These are phyloP conservation scores for Calocybe cyanea DNA, from an alignment of 768 basidiomycete genomes.

Conservation along the genomic window DNA sequence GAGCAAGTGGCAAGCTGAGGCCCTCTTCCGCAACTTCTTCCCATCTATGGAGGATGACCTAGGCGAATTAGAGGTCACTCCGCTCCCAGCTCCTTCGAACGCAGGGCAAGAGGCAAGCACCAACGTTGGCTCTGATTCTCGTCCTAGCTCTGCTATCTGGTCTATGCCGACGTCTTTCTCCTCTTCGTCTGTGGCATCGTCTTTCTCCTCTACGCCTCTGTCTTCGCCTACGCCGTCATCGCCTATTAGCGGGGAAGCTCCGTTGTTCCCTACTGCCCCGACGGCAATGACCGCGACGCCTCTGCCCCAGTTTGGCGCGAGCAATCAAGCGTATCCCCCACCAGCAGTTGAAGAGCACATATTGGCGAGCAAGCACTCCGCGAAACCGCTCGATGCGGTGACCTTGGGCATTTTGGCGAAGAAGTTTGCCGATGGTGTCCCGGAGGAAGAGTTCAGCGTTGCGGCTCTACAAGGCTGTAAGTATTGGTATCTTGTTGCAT, in stretches of 20 bases:
- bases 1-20: slow-evolving; percentile 80
- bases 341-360: slow-evolving; percentile 63
- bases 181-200: slow-evolving; percentile 19
- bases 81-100: slow-evolving; percentile 7
- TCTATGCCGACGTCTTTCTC: slow-evolving; percentile 24
- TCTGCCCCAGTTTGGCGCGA: slow-evolving; percentile 45
- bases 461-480: slow-evolving; percentile 89
- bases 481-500: slow-evolving; percentile 76
- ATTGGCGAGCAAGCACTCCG: slow-evolving; percentile 53
- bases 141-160: slow-evolving; percentile 19
- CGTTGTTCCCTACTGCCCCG: slow-evolving; percentile 19
- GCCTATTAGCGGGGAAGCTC: slow-evolving; percentile 21
- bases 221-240: slow-evolving; percentile 39
- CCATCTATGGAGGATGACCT: slow-evolving; percentile 60
- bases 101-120: slow-evolving; percentile 1
- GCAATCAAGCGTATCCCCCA: slow-evolving; percentile 58
- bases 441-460: slow-evolving; percentile 84
- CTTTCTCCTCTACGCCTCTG: slow-evolving; percentile 39
- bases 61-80: slow-evolving; percentile 26
- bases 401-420: slow-evolving; percentile 69
- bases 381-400: slow-evolving; percentile 60
- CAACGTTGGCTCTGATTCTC: slow-evolving; percentile 4
- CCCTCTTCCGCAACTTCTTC: slow-evolving; percentile 89
- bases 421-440: slow-evolving; percentile 75
- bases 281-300: slow-evolving; percentile 20